phyloP scores from a whole-genome alignment of 202 grass and related monocot species.

The Setaria italica region DNA sequence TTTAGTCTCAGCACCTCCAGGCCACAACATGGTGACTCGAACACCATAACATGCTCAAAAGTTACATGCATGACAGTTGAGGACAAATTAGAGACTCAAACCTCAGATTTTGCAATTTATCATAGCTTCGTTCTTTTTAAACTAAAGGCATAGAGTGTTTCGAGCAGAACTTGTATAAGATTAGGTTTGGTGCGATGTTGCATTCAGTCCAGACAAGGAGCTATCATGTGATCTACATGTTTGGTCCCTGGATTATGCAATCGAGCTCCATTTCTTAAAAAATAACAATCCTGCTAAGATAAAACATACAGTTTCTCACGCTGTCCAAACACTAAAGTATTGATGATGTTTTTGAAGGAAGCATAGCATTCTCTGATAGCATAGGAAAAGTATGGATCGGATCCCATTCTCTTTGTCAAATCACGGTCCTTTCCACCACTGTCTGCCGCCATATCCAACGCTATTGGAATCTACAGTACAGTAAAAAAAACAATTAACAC shows the following conservation, averaged over 20 bases:
- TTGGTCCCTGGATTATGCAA: neutral
- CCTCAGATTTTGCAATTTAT: neutral
- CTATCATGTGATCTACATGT: neutral
- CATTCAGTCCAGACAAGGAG: neutral
- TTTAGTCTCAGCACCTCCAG: neutral
- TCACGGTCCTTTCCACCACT: slow-evolving; percentile 86
- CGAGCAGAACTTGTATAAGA: neutral
- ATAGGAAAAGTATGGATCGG: slow-evolving; percentile 79
- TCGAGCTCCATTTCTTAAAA: neutral
- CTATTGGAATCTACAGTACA: slow-evolving; percentile 84
- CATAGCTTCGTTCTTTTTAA: neutral
- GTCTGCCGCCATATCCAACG: slow-evolving; percentile 95
- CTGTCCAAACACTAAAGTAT: slow-evolving; percentile 66
- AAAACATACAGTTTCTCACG: slow-evolving; percentile 66
- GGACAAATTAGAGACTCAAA: neutral
- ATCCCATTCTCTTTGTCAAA: slow-evolving; percentile 78
- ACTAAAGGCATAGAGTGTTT: neutral
- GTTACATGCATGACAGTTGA: too few relatives aligned
- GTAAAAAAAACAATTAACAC: slow-evolving; percentile 36
- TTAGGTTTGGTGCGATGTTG: slow-evolving; percentile 22
- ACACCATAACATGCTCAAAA: too few relatives aligned
- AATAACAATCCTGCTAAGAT: neutral
- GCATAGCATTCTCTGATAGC: slow-evolving; percentile 91
- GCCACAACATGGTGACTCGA: neutral
- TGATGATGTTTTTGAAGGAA: slow-evolving; percentile 94